Evolutionary conservation across 2,329 filamentous ascomycete species (phyloP), one percentile per base, ranked within the genome.

Genomic region (Diaporthe sp.): DNA sequence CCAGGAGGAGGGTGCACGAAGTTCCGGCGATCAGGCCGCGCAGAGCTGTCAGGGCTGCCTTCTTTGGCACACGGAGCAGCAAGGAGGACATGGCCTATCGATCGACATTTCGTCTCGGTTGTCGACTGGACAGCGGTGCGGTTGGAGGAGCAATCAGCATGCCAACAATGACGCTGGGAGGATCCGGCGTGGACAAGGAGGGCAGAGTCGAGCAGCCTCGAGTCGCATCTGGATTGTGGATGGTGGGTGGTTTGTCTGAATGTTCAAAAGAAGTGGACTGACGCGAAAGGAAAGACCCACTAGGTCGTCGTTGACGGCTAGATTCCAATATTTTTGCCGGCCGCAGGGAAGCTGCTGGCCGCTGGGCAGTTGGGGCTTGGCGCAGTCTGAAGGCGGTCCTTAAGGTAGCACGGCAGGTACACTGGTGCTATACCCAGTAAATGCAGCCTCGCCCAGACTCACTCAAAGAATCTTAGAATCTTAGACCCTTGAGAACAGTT

Each of bases 1-100:
- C 76, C 54, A 87, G 77, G 40, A 83, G 84, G 57, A 87, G 78
- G 30, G 85, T 84, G 80, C 85, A 87, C 6, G 85, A 85, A 1
- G 86, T 87, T 74, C 86, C 86, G 13, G 87, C 78, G 40, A 85
- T 83, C 61, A 87, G 82, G 42, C 84, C 83, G 50, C 85, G 84
- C 67, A 87, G 82, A 35, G 85, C 82, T 78, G 84, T 85, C 77
- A 87, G 79, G 77, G 85, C 85, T 72, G 84, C 84, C 81, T 85
- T 85, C 74, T 86, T 87, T 71, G 86, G 85, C 64, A 86, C 83
- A 76, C 84, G 84, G 52, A 85, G 79, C 73, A 82, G 82, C 52
- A 83, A 77, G 61, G 71, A 76, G 69, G 81, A 79, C 81, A 83
- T 82, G 77, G 72, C 77, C 77, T 57, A 73, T 73, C 69, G 64